Percentiles rank a stretch among this genome's conserved stretches.
Conservation (phyloP, 2,329 filamentous ascomycete species). For the Madurella mycetomatis region DNA sequence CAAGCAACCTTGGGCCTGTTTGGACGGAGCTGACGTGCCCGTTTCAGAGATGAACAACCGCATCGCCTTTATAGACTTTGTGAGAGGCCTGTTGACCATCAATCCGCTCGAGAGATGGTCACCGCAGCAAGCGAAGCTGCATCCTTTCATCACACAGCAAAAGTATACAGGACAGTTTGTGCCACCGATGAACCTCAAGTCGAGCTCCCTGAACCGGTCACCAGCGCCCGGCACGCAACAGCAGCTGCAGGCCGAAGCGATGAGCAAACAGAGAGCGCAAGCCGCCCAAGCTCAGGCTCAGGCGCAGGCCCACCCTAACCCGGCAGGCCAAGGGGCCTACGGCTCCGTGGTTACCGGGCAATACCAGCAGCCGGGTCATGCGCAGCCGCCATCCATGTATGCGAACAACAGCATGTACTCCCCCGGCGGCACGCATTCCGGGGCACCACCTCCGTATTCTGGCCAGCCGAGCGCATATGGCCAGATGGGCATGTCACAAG, state of each 20-base stretch:
- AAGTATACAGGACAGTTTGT: conserved; percentile 97
- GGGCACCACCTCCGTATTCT: conserved; percentile 74
- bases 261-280: conserved; percentile 85
- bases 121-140: conserved; percentile 92
- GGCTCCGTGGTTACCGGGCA: conserved; percentile 43
- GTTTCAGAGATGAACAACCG: conserved; percentile 92
- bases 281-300: conserved; percentile 62
- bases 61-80: conserved; percentile 96
- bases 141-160: conserved; percentile 97
- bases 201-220: conserved; percentile 77
- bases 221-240: conserved; percentile 91
- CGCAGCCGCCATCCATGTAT: conserved; percentile 63
- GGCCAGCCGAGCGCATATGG: conserved; percentile 67
- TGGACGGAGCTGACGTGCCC: conserved; percentile 18
- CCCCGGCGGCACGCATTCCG: conserved; percentile 49
- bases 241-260: conserved; percentile 88
- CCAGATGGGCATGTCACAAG: conserved; percentile 67
- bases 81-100: conserved; percentile 85
- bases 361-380: conserved; percentile 44
- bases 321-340: conserved; percentile 64
- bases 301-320: conserved; percentile 66
- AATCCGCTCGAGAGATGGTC: conserved; percentile 97
- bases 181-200: conserved; percentile 93
- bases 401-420: conserved; percentile 79
- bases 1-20: conserved; percentile 6